Evolutionary conservation across 2,329 filamentous ascomycete species (phyloP), one percentile per base, ranked within the genome.

Genomic region (Fonsecaea monophora): DNA sequence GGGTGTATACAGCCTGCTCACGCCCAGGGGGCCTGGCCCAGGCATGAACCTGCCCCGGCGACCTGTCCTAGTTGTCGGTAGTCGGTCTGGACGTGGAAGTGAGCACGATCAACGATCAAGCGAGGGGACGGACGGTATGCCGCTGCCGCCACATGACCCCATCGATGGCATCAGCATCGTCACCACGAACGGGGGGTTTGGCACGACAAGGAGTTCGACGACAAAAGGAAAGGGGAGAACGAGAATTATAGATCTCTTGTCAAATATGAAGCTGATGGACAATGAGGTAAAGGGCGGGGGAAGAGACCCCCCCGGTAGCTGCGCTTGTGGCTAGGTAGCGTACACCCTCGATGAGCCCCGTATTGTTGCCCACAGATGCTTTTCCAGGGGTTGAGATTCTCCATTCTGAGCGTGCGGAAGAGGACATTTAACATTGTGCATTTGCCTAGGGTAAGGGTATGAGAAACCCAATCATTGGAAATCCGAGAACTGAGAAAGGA

Each of bases 401-500:
- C n/a, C 42, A 48, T 48, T 48, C 42, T 48, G 2, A 2, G 21
- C 25, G 6, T 8, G 42, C 10, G 42, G 42, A 1, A n/a, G n/a
- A 25, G 40, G n/a, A 4, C n/a, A 21, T n/a, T n/a, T n/a, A 9
- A 10, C 18, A 25, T 25, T n/a, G 42, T 7, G 3, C 18, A 25
- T 2, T 5, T n/a, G 15, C 40, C 15, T n/a, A 18, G 15, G n/a
- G 4, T 5, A 5, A 18, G n/a, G n/a, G n/a, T n/a, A 5, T 8
- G 4, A 8, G n/a, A n/a, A 3, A n/a, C 3, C 18, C 12, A 5
- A 18, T 45, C 40, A 6, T 18, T 21, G n/a, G 18, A 48, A 3
- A 48, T 48, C 42, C 42, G 42, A 48, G 42, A 21, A 45, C n/a
- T 48, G n/a, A 21, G 42, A 48, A 42, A n/a, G 15, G 38, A 42